Percentiles rank a stretch among this genome's conserved stretches.
phyloP scores from a whole-genome alignment of 108 stramenopile genomes.

The Stephanodiscus minutulus region DNA sequence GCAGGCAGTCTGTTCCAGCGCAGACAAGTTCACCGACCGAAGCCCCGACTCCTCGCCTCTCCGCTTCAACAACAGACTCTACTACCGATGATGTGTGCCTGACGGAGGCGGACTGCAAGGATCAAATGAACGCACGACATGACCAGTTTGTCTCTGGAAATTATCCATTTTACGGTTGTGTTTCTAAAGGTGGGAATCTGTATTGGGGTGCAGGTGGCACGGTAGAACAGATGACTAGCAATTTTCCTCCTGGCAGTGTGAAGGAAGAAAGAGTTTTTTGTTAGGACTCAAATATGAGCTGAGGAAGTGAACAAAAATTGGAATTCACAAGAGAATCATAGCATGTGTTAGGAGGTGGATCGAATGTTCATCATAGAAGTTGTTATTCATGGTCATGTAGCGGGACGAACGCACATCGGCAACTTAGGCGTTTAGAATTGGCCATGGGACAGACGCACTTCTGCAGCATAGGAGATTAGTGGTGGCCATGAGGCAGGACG shows the following conservation, averaged over 20 bases:
- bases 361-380: no score
- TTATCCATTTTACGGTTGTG: slow-evolving; percentile 4
- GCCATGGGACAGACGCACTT: no score
- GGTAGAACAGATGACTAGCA: not conserved
- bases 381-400: no score
- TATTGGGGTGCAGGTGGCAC: slow-evolving; percentile 14
- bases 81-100: not conserved
- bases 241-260: not conserved
- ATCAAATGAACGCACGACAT: not conserved
- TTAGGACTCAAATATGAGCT: no score
- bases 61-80: not conserved
- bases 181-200: slow-evolving; percentile 1
- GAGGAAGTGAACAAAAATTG: no score
- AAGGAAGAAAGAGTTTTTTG: not conserved
- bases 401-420: no score
- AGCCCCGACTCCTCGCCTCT: not conserved
- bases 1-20: slow-evolving; percentile 16
- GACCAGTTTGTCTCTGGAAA: slow-evolving; percentile 4
- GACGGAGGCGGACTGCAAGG: slow-evolving; percentile 1
- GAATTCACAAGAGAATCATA: no score
- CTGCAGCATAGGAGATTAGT: no score
- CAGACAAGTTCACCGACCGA: not conserved
- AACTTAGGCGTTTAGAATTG: no score
- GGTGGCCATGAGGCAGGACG: no score
- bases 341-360: no score